Conservation (phyloP, 2,329 filamentous ascomycete genomes). For the Ophiostoma himal-ulmi region DNA sequence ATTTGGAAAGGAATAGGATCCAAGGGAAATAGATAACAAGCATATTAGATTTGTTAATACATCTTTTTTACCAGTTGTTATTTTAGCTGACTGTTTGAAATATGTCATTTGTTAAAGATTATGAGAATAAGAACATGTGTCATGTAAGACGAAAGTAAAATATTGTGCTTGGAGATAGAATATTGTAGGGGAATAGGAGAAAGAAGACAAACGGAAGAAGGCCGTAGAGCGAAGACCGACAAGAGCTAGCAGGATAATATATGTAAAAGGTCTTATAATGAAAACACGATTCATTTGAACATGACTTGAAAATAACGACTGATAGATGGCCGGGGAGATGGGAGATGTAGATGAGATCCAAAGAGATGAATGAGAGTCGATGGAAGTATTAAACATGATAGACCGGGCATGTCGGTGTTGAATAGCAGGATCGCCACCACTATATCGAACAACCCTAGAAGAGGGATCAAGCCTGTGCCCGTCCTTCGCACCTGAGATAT, state of each 20-base stretch:
- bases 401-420: background rate
- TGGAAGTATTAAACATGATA: background rate
- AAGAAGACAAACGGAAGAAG: background rate
- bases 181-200: background rate
- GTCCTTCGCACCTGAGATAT: too few relatives aligned
- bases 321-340: background rate
- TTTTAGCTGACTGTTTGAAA: background rate
- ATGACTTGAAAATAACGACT: background rate
- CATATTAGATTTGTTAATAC: background rate
- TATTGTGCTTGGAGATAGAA: too few relatives aligned
- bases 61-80: background rate
- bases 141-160: background rate
- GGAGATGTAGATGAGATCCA: background rate
- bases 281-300: background rate
- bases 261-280: background rate
- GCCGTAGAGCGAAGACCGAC: background rate
- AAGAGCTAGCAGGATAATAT: background rate
- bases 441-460: background rate
- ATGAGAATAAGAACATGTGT: background rate
- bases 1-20: background rate
- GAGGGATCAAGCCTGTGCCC: background rate
- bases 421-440: background rate
- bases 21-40: too few relatives aligned
- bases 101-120: background rate
- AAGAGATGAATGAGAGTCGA: background rate